Conservation (phyloP, 345 rosid genomes). For the Raphanus raphanistrum region DNA sequence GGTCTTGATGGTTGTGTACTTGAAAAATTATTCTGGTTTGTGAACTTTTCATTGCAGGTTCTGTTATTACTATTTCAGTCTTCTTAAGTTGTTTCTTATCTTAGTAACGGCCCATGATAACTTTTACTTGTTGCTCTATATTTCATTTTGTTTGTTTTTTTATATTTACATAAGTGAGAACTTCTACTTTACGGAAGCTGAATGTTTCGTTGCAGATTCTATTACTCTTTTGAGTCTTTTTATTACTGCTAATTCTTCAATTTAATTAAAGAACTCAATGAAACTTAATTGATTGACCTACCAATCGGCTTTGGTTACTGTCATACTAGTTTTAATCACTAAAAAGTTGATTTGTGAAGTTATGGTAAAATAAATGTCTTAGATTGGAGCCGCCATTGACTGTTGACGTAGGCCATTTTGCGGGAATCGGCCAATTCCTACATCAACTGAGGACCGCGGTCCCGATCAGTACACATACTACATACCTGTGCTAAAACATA, state of each 20-base stretch:
- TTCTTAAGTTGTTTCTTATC: background rate
- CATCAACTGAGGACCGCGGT: too few relatives aligned
- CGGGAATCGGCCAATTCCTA: too few relatives aligned
- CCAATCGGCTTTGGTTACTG: background rate
- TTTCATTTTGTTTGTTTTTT: background rate
- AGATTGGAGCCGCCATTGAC: background rate
- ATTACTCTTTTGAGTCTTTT: background rate
- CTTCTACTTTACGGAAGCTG: background rate
- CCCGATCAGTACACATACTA: too few relatives aligned
- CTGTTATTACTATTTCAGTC: background rate
- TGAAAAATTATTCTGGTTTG: background rate
- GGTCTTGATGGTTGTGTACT: background rate
- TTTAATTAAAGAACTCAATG: background rate
- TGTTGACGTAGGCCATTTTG: background rate
- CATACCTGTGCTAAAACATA: too few relatives aligned
- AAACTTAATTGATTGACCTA: background rate
- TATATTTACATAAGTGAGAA: background rate
- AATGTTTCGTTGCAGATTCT: background rate
- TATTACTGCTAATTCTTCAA: background rate
- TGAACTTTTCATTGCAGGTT: slow-evolving; percentile 2
- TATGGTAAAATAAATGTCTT: background rate
- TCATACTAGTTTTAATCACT: background rate
- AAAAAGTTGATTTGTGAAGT: background rate
- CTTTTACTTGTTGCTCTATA: background rate
- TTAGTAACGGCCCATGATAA: background rate